phyloP scores from a whole-genome alignment of 257 asterid genomes.

The Gynochthodes officinalis region DNA sequence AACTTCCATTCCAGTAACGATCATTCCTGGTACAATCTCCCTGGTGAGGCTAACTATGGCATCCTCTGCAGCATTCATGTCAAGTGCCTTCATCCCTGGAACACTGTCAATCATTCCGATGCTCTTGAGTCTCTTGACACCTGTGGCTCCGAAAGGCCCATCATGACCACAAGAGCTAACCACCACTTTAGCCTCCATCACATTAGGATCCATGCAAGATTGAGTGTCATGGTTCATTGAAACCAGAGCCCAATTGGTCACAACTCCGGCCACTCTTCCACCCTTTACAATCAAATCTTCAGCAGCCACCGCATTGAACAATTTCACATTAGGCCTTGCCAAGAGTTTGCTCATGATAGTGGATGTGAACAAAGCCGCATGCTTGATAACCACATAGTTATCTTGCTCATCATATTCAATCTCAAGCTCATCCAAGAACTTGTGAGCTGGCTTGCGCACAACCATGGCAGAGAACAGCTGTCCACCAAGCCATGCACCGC shows the following conservation, averaged over 20 bases:
- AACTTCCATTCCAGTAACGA: slow-evolving; percentile 95
- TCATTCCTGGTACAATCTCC: slow-evolving; percentile 93
- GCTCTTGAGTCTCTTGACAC: slow-evolving; percentile 80
- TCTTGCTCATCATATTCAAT: slow-evolving; percentile 77
- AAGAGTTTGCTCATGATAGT: slow-evolving; percentile 89
- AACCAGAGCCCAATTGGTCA: slow-evolving; percentile 89
- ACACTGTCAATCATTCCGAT: slow-evolving; percentile 87
- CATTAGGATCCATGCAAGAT: slow-evolving; percentile 95
- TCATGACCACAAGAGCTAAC: slow-evolving; percentile 97
- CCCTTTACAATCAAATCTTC: slow-evolving; percentile 85
- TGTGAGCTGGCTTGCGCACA: slow-evolving; percentile 84
- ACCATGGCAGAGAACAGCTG: slow-evolving; percentile 94
- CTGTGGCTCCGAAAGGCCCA: slow-evolving; percentile 95
- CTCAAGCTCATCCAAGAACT: slow-evolving; percentile 72
- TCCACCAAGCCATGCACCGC: slow-evolving; percentile 97
- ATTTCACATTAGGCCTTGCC: slow-evolving; percentile 79
- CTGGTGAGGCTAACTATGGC: slow-evolving; percentile 82
- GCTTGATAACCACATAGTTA: slow-evolving; percentile 86
- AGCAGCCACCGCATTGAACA: slow-evolving; percentile 92
- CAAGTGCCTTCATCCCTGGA: slow-evolving; percentile 94
- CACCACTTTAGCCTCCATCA: slow-evolving; percentile 82
- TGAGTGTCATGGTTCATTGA: slow-evolving; percentile 91
- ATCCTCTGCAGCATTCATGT: slow-evolving; percentile 92
- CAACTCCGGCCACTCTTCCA: slow-evolving; percentile 77
- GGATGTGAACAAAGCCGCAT: slow-evolving; percentile 88